Percentiles rank a stretch among this genome's conserved stretches.
Conservation (phyloP, 202 grass and related monocot species). For the Digitaria exilis region DNA sequence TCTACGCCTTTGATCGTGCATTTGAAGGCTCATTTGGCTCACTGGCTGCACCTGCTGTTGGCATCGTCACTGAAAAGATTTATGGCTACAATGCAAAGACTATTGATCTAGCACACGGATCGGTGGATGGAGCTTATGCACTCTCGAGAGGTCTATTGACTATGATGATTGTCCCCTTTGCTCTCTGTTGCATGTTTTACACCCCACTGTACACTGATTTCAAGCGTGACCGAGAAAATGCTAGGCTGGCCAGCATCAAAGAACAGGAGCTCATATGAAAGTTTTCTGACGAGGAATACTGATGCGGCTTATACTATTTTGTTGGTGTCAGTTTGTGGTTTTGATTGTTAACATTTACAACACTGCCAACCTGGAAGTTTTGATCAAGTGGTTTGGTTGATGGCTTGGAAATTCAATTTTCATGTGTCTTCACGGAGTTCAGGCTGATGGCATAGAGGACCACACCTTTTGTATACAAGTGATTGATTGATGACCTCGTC, state of each 20-base stretch:
- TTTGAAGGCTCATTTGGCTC: slow-evolving; percentile 90
- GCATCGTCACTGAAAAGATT: slow-evolving; percentile 75
- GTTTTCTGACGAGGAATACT: background rate
- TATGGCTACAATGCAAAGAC: slow-evolving; percentile 82
- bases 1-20: slow-evolving; percentile 88
- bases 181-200: slow-evolving; percentile 77
- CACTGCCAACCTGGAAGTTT: background rate
- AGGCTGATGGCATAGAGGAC: background rate
- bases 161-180: slow-evolving; percentile 84
- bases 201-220: slow-evolving; percentile 78
- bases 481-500: background rate
- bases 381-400: background rate
- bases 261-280: slow-evolving; percentile 55
- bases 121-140: slow-evolving; percentile 66
- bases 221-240: slow-evolving; percentile 69
- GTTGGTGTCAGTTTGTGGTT: background rate
- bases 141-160: slow-evolving; percentile 74
- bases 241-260: slow-evolving; percentile 57
- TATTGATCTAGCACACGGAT: slow-evolving; percentile 56
- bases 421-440: slow-evolving; percentile 29
- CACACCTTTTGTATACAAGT: slow-evolving; percentile 7
- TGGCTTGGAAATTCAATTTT: background rate
- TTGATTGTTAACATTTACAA: background rate
- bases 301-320: background rate
- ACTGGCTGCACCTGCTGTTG: slow-evolving; percentile 76